Evolutionary conservation across 1,284 basidiomycete genomes (phyloP), one percentile per base, ranked within the genome.

Genomic region (Ustilago crameri): DNA sequence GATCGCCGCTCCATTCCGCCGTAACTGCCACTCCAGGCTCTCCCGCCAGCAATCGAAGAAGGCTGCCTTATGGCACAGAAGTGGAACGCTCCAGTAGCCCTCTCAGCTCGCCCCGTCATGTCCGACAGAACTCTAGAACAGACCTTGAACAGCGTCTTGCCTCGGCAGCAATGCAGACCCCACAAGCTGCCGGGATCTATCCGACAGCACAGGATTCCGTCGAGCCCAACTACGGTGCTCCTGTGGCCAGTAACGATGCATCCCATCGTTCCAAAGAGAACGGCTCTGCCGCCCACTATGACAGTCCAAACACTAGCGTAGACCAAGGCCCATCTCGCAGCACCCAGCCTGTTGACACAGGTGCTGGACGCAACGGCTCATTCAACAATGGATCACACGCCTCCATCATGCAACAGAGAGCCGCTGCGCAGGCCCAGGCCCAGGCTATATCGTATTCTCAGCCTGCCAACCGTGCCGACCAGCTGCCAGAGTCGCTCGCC

Each of bases 381-480:
- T 23, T 46, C 20, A 42, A 43, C 34, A 53, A 41, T 18, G 51
- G 45, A 20, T 35, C 47, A 12, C 76, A 78, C 22, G 48, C 51
- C 10, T 76, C 75, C 27, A 78, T 79, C 49, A 80, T 80, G 64
- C 71, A 76, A 49, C 76, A 79, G 51, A 59, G 76, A 15, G 76
- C 76, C 0, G 74, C 76, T 20, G 78, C 78, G 10, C 72, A 74
- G 56, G 64, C 78, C 1, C 72, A 74, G 27, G 74, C 74, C 5
- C 73, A 78, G 26, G 60, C 61, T 34, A 45, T 68, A 30, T 60
- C 60, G 4, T 53, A 53, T 18, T 55, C 46, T 35, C 51, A 40
- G 3, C 43, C 47, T 2, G 27, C n/a, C 17, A 47, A 61, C 20
- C 53, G 50, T 24, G 23, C 47, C 9, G 72, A 60, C 17, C 49